These are phyloP conservation scores for Ajuga chamaepitys DNA, from an alignment of 257 asterid species.

Conservation along the genomic window DNA sequence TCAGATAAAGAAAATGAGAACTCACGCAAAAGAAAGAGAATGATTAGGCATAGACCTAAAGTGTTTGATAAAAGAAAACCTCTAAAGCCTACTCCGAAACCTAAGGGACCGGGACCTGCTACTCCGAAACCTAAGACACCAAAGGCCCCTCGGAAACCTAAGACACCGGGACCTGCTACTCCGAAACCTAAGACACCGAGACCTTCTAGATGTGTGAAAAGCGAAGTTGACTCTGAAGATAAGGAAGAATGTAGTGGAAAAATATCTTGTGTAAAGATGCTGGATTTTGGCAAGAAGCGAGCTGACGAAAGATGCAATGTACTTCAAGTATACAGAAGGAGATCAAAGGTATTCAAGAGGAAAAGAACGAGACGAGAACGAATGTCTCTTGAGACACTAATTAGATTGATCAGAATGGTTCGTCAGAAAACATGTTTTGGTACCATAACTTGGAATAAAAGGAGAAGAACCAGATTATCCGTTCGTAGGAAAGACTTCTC, in stretches of 20 bases:
- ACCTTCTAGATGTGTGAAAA: neutral
- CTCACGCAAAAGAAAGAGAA: neutral
- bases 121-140: too few species aligned
- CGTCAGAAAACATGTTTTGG: neutral
- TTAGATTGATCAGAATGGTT: neutral
- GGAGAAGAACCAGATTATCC: conserved; percentile 29
- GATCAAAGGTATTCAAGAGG: conserved; percentile 15
- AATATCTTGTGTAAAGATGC: conserved; percentile 9
- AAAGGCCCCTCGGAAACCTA: neutral
- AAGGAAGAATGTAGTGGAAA: neutral
- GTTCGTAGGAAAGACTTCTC: too few species aligned
- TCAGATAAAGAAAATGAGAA: too few species aligned
- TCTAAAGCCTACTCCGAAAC: conserved; percentile 22
- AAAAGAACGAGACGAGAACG: conserved; percentile 17
- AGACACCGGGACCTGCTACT: conserved; percentile 11
- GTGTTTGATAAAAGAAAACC: conserved; percentile 31
- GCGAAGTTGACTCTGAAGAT: too few species aligned
- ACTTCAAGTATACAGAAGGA: too few species aligned
- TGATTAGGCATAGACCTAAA: conserved; percentile 37
- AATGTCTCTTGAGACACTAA: neutral
- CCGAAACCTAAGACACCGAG: conserved; percentile 23
- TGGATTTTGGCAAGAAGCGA: conserved; percentile 17
- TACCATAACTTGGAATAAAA: conserved; percentile 8
- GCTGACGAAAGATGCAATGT: neutral
- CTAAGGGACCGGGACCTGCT: conserved; percentile 16